A percentile compares a stretch with the other conserved stretches of the same genome.
phyloP scores from a whole-genome alignment of 495 filamentous ascomycete genomes.

The Penicillium paradoxum region DNA sequence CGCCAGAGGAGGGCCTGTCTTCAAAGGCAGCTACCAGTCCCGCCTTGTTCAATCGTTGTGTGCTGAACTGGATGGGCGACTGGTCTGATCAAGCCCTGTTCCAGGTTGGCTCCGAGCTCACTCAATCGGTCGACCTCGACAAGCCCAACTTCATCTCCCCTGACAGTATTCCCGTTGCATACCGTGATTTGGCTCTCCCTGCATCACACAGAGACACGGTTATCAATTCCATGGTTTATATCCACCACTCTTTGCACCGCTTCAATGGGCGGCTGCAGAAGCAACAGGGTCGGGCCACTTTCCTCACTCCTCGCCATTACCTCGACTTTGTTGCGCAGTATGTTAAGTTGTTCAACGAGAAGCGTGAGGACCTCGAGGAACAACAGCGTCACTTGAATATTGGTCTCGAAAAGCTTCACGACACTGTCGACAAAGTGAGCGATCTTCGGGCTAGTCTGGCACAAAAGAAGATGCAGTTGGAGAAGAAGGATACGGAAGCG shows the following conservation, averaged over 20 bases:
- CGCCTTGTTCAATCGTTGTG: slow-evolving; percentile 96
- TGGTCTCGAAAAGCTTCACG: slow-evolving; percentile 93
- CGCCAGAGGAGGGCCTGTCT: slow-evolving; percentile 89
- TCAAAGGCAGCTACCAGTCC: slow-evolving; percentile 97
- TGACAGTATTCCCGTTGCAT: slow-evolving; percentile 86
- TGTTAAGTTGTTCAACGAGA: slow-evolving; percentile 95
- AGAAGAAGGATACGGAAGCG: slow-evolving; percentile 89
- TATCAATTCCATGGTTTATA: slow-evolving; percentile 97
- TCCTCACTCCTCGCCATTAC: slow-evolving; percentile 93
- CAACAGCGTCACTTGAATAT: slow-evolving; percentile 98
- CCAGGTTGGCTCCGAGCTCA: slow-evolving; percentile 94
- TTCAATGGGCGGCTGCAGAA: slow-evolving; percentile 87
- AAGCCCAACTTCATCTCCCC: slow-evolving; percentile 79
- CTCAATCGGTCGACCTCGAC: slow-evolving; percentile 91
- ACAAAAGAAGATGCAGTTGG: slow-evolving; percentile 87
- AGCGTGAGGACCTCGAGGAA: slow-evolving; percentile 96
- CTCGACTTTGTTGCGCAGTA: slow-evolving; percentile 98
- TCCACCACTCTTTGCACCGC: slow-evolving; percentile 85
- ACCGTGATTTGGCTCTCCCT: slow-evolving; percentile 76
- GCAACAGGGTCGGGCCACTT: slow-evolving; percentile 86
- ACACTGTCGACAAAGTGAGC: slow-evolving; percentile 95
- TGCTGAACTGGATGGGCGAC: slow-evolving; percentile 99
- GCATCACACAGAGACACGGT: slow-evolving; percentile 85
- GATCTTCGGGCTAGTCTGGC: slow-evolving; percentile 86
- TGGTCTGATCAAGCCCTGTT: slow-evolving; percentile 99